Percentiles rank a stretch among this genome's conserved stretches.
phyloP scores from a whole-genome alignment of 257 asterid genomes.

The Paulownia fortunei region DNA sequence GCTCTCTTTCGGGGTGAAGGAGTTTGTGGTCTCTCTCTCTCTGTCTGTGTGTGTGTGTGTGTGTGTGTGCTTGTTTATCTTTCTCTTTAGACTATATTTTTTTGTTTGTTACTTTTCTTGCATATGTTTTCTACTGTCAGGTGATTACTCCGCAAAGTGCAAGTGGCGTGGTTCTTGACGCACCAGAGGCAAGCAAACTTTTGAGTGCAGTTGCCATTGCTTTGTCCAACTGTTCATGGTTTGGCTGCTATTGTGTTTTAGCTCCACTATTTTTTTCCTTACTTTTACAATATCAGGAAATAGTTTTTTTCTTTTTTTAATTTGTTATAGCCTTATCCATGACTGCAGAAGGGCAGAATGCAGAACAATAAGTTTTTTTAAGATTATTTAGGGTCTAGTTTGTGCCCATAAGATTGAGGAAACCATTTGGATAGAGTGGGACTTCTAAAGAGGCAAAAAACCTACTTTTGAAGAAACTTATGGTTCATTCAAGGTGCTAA shows the following conservation, averaged over 20 bases:
- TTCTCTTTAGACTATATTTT: not conserved
- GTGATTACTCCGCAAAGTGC: constrained; percentile 96
- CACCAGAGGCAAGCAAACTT: constrained; percentile 96
- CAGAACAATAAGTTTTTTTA: not conserved
- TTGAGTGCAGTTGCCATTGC: constrained; percentile 97
- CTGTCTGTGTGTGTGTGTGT: constrained; percentile 23
- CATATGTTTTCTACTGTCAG: constrained; percentile 45
- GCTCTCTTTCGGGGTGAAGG: constrained; percentile 87
- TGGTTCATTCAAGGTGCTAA: not conserved
- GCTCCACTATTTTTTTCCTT: constrained; percentile 23
- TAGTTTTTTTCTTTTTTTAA: not conserved
- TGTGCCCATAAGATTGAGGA: not conserved
- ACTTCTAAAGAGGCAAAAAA: constrained; percentile 7
- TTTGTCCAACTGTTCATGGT: constrained; percentile 89
- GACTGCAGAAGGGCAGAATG: not conserved
- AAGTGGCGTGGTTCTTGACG: constrained; percentile 88
- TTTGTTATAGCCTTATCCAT: not conserved
- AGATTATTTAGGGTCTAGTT: constrained; percentile 9
- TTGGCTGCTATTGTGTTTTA: constrained; percentile 39
- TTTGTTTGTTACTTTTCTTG: constrained; percentile 10
- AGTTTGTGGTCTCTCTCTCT: constrained; percentile 74
- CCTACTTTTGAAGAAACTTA: not conserved
- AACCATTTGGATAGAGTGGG: constrained; percentile 9
- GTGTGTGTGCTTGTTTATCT: not conserved
- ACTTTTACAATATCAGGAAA: constrained; percentile 18